Conservation (phyloP, 73 alveolate genomes). For the Breviolum minutum region DNA sequence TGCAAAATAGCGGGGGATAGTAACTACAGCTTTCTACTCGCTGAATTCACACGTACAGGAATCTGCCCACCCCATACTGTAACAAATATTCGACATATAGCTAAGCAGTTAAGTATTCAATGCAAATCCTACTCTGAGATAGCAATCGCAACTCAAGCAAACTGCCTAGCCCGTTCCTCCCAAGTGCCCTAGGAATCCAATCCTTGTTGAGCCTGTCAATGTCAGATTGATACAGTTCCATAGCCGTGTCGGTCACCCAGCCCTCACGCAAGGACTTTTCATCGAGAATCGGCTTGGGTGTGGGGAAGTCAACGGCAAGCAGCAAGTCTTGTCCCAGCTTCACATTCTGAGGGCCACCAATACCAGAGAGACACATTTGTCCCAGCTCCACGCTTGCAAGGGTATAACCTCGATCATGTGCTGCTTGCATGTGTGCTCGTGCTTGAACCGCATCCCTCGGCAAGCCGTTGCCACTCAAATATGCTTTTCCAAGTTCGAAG, state of each 20-base stretch:
- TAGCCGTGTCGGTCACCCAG: constrained; percentile 4
- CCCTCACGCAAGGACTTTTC: constrained; percentile 43
- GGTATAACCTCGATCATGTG: constrained; percentile 54
- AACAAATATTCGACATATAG: too few species aligned
- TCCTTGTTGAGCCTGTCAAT: constrained; percentile 47
- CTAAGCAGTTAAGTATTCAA: background rate
- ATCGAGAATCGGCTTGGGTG: constrained; percentile 21
- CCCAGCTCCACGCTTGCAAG: constrained; percentile 77
- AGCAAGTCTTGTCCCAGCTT: constrained; percentile 26
- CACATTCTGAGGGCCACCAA: constrained; percentile 56
- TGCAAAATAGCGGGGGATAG: background rate
- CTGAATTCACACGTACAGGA: background rate
- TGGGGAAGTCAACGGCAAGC: constrained; percentile 44
- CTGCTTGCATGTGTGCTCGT: constrained; percentile 43
- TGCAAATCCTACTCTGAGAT: background rate
- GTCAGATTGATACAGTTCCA: constrained; percentile 42
- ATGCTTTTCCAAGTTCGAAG: constrained; percentile 57
- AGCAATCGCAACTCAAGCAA: background rate
- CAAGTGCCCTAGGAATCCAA: background rate
- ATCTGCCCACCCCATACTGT: background rate
- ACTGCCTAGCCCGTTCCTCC: background rate
- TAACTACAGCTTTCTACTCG: too few species aligned
- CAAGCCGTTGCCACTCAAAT: constrained; percentile 6
- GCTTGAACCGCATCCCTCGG: constrained; percentile 31
- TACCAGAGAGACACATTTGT: constrained; percentile 48